Percentiles rank a stretch among this genome's conserved stretches.
Evolutionary conservation across 192 early-diverging fungal species (phyloP).

Genomic region (Glomus cerebriforme): DNA sequence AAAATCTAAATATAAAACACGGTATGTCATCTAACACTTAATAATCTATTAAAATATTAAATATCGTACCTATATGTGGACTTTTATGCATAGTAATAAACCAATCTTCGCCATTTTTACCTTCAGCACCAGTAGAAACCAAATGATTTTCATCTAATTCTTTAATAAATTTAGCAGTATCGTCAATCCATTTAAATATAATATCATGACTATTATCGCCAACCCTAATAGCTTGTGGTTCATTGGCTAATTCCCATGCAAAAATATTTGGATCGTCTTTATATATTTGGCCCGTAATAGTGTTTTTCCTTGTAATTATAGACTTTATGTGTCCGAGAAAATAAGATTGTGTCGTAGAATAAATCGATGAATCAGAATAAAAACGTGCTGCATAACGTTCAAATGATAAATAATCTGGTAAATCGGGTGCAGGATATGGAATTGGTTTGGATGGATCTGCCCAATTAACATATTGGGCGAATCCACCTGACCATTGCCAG

Average conservation of each 20-base stretch:
- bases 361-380: constrained; percentile 44
- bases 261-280: constrained; percentile 61
- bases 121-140: constrained; percentile 64
- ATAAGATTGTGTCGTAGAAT: constrained; percentile 36
- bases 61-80: constrained; percentile 48
- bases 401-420: constrained; percentile 39
- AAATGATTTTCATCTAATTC: constrained; percentile 56
- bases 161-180: constrained; percentile 51
- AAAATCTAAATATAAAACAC: not conserved
- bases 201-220: constrained; percentile 5
- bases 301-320: constrained; percentile 52
- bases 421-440: constrained; percentile 61
- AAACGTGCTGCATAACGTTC: constrained; percentile 53
- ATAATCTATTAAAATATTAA: not conserved
- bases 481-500: constrained; percentile 76
- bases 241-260: constrained; percentile 74
- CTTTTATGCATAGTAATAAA: constrained; percentile 55
- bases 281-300: constrained; percentile 51
- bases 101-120: constrained; percentile 54
- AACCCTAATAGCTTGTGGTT: constrained; percentile 56
- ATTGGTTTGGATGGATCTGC: constrained; percentile 46
- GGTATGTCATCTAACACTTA: not conserved
- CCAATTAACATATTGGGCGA: constrained; percentile 66
- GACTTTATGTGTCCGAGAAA: constrained; percentile 50
- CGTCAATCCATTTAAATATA: constrained; percentile 53